These are phyloP conservation scores for Colletotrichum tamarilloi DNA, from an alignment of 2,329 filamentous ascomycete species.

Conservation along the genomic window DNA sequence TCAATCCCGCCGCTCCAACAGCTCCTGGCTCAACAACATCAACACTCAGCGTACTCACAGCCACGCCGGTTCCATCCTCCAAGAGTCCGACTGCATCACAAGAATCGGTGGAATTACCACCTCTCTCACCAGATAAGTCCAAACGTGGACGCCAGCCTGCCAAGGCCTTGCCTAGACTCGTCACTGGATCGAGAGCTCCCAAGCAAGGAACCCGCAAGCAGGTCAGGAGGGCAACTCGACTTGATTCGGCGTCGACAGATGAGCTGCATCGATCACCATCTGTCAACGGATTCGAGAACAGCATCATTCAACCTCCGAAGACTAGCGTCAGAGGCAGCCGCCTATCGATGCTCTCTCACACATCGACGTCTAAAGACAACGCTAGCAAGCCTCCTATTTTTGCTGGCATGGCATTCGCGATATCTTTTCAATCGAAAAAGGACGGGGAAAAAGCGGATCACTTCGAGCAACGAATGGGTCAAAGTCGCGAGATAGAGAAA, in stretches of 20 bases:
- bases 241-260: constrained; percentile 59
- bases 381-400: constrained; percentile 63
- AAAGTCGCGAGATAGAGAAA: constrained; percentile 62
- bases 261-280: constrained; percentile 57
- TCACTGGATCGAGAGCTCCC: constrained; percentile 2
- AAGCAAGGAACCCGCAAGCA: constrained; percentile 37
- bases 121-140: constrained; percentile 19
- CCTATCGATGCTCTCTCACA: constrained; percentile 22
- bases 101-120: constrained; percentile 40
- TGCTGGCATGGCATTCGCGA: constrained; percentile 85
- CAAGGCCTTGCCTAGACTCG: neutral
- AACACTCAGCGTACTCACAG: constrained; percentile 52
- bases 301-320: constrained; percentile 44
- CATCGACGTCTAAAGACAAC: constrained; percentile 17
- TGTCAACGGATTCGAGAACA: constrained; percentile 50
- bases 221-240: constrained; percentile 38
- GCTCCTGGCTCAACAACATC: constrained; percentile 47
- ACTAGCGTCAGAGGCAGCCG: constrained; percentile 34
- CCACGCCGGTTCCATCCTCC: constrained; percentile 51
- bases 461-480: constrained; percentile 47
- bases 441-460: constrained; percentile 66
- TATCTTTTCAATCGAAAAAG: constrained; percentile 72
- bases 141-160: constrained; percentile 16
- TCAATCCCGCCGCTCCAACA: neutral
- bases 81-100: constrained; percentile 50